Conservation (phyloP, 306 rosid genomes). For the Acacia melanoxylon region DNA sequence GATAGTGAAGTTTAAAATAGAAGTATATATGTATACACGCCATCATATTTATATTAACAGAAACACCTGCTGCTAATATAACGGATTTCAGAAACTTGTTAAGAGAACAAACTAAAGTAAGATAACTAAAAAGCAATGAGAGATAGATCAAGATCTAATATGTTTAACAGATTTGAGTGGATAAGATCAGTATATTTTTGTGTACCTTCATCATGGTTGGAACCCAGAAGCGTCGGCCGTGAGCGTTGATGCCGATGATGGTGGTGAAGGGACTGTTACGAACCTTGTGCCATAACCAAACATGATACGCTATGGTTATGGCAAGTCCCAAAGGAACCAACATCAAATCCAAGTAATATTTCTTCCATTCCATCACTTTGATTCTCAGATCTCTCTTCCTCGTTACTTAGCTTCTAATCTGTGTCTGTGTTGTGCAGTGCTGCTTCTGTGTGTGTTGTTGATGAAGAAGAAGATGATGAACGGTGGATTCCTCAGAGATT, state of each 20-base stretch:
- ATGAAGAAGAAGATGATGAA: not conserved
- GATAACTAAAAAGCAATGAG: not conserved
- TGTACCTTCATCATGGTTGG: conserved; percentile 80
- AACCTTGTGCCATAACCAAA: conserved; percentile 84
- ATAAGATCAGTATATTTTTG: not conserved
- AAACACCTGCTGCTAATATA: not conserved
- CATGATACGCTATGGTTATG: conserved; percentile 56
- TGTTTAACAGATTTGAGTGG: not conserved
- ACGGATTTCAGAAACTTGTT: not conserved
- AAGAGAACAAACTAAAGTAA: not conserved
- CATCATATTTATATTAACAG: not conserved
- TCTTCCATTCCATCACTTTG: conserved; percentile 70
- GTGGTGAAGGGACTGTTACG: conserved; percentile 70
- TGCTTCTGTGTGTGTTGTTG: not conserved
- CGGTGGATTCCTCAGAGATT: conserved; percentile 17
- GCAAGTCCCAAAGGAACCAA: conserved; percentile 74
- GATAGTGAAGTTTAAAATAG: not conserved
- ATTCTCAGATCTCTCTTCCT: not conserved
- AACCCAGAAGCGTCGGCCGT: conserved; percentile 80
- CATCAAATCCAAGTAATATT: conserved; percentile 72
- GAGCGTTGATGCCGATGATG: conserved; percentile 63
- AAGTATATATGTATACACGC: no score
- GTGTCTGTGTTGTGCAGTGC: not conserved
- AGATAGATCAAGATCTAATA: not conserved
- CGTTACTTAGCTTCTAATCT: not conserved